phyloP scores from a whole-genome alignment of 768 basidiomycete genomes.

The Xerocomus brunneocitrinus region DNA sequence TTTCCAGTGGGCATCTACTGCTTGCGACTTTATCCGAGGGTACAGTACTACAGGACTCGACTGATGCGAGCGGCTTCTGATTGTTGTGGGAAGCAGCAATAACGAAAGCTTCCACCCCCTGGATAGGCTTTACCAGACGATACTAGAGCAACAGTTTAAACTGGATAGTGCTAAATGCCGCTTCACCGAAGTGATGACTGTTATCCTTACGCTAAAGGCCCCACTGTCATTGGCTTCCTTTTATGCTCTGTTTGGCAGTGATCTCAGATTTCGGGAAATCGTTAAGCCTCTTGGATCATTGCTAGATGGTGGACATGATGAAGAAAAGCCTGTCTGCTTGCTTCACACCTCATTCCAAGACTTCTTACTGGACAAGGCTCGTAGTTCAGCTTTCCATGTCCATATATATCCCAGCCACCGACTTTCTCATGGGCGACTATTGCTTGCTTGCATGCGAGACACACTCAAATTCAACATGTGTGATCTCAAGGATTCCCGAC shows the following conservation, averaged over 20 bases:
- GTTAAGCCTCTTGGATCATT: background rate
- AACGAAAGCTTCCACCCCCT: background rate
- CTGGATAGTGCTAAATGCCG: background rate
- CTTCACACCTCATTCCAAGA: no score
- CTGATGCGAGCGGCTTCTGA: background rate
- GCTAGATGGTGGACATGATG: background rate
- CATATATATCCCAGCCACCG: background rate
- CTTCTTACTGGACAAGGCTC: background rate
- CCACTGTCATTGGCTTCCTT: background rate
- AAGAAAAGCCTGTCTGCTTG: background rate
- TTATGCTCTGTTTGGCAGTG: background rate
- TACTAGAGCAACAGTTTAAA: background rate
- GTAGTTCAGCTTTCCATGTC: background rate
- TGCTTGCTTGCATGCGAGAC: no score
- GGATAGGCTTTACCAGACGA: background rate
- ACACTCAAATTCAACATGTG: no score
- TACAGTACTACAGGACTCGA: background rate
- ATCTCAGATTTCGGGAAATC: background rate
- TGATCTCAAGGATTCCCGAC: no score
- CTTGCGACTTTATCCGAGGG: constrained; percentile 13
- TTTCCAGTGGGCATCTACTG: constrained; percentile 24
- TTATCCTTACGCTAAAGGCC: background rate
- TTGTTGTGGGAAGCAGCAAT: background rate
- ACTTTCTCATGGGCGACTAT: background rate
- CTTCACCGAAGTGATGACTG: background rate